Evolutionary conservation across 257 asterid genomes (phyloP).

Genomic region (Solanum medicagineum): DNA sequence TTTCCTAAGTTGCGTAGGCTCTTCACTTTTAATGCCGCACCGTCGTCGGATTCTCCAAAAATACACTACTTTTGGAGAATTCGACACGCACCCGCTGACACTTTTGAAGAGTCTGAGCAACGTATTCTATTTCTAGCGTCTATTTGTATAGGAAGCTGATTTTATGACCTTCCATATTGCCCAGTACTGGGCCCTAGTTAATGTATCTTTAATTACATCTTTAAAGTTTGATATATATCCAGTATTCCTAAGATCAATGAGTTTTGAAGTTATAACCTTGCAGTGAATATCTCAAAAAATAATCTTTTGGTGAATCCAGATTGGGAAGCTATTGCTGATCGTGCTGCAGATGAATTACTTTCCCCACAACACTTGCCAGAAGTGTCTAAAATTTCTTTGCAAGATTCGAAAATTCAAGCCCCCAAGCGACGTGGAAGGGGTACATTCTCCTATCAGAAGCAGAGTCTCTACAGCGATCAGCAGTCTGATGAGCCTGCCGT

Average conservation of each 20-base stretch:
- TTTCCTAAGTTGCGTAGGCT: too few relatives aligned
- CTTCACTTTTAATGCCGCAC: too few relatives aligned
- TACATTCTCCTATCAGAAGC: slow-evolving; percentile 49
- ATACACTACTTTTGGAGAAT: too few relatives aligned
- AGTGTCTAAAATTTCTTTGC: slow-evolving; percentile 47
- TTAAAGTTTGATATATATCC: background rate
- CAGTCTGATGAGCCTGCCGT: slow-evolving; percentile 26
- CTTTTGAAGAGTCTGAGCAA: too few relatives aligned
- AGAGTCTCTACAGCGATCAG: slow-evolving; percentile 71
- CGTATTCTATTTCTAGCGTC: background rate
- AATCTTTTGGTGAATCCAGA: slow-evolving; percentile 28
- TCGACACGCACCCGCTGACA: too few relatives aligned
- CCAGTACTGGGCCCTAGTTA: background rate
- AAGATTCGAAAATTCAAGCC: slow-evolving; percentile 34
- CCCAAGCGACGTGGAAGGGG: slow-evolving; percentile 91
- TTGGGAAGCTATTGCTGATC: slow-evolving; percentile 91
- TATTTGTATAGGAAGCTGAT: background rate
- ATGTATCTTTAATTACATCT: background rate
- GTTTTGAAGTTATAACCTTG: background rate
- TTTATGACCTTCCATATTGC: background rate
- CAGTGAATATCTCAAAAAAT: slow-evolving; percentile 2
- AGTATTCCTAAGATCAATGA: background rate
- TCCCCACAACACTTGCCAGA: slow-evolving; percentile 41
- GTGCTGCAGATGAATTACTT: slow-evolving; percentile 69
- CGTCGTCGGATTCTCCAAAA: too few relatives aligned